Evolutionary conservation across 164 flowering plant species (phyloP), one percentile per base, ranked within the genome.

Genomic region (Piper betle): DNA sequence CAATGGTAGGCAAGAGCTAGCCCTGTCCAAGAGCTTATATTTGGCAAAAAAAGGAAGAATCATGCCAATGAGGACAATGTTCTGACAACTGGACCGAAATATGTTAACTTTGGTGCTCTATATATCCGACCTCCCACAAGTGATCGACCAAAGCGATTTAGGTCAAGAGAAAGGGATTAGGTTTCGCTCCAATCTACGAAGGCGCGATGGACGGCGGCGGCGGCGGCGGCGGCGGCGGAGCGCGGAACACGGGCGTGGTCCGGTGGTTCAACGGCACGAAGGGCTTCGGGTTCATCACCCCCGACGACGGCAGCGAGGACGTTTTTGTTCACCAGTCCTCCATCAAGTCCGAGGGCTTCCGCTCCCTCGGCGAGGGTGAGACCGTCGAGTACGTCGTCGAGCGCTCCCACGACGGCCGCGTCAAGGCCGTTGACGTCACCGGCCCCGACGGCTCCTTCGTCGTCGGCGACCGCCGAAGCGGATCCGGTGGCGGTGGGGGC

Each of bases 261-360:
- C n/a, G n/a, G n/a, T n/a, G n/a, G n/a, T n/a, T n/a, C n/a, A n/a
- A n/a, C n/a, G n/a, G n/a, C 57, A 69, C 61, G 61, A 91, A 88
- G 76, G 98, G 98, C 1, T 89, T 73, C 19, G 98, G 98, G 0
- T 92, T 92, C 82, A 92, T 92, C 13, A 80, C 96, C 59, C 96
- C 96, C 0, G 73, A 78, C 25, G 91, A 87, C 17, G 96, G 93
- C 2, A 68, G 82, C 43, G 96, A 91, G 19, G 98, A 88, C 70
- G 81, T 88, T 17, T 91, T 91, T 65, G 98, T 88, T 15, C 98
- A 91, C 65, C 98, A 92, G 70, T 78, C 89, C 19, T 81, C 89
- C 19, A 87, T 89, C 79, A 73, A 72, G 48, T 61, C 88, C 9
- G 96, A 89, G 19, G 98, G 96, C 2, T 92, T 75, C 68, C 80